Evolutionary conservation across 2,329 filamentous ascomycete genomes (phyloP).

Genomic region (Fonsecaea pedrosoi): DNA sequence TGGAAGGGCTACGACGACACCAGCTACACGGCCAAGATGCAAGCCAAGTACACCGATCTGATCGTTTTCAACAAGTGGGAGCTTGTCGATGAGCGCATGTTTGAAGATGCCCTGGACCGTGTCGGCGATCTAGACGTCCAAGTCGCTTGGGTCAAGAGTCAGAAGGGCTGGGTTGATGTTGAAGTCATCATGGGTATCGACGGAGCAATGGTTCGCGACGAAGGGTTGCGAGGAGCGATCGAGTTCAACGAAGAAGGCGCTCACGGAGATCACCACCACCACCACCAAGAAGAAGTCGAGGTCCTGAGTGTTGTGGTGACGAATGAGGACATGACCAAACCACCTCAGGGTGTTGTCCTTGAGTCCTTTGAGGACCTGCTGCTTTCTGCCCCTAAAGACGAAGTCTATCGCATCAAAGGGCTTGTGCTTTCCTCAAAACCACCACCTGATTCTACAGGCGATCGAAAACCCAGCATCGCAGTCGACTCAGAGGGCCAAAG

Average conservation of each 20-base stretch:
- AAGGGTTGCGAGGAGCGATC: constrained; percentile 46
- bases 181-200: constrained; percentile 88
- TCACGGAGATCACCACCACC: constrained; percentile 53
- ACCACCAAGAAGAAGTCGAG: constrained; percentile 86
- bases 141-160: constrained; percentile 82
- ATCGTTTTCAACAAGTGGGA: constrained; percentile 97
- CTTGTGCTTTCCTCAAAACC: constrained; percentile 56
- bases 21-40: constrained; percentile 83
- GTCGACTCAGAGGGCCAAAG: constrained; percentile 46
- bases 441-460: constrained; percentile 57
- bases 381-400: constrained; percentile 83
- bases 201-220: constrained; percentile 66
- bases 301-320: constrained; percentile 77
- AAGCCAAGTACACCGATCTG: constrained; percentile 87
- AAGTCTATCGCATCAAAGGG: constrained; percentile 93
- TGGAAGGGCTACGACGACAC: constrained; percentile 93
- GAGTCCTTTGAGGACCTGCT: constrained; percentile 67
- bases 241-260: constrained; percentile 45
- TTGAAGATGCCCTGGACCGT: constrained; percentile 79
- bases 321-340: constrained; percentile 51
- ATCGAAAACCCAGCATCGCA: constrained; percentile 42
- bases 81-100: constrained; percentile 70
- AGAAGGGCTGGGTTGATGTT: constrained; percentile 77
- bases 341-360: constrained; percentile 55
- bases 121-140: constrained; percentile 82